phyloP scores from a whole-genome alignment of 768 basidiomycete genomes.

The Asterophora parasitica region DNA sequence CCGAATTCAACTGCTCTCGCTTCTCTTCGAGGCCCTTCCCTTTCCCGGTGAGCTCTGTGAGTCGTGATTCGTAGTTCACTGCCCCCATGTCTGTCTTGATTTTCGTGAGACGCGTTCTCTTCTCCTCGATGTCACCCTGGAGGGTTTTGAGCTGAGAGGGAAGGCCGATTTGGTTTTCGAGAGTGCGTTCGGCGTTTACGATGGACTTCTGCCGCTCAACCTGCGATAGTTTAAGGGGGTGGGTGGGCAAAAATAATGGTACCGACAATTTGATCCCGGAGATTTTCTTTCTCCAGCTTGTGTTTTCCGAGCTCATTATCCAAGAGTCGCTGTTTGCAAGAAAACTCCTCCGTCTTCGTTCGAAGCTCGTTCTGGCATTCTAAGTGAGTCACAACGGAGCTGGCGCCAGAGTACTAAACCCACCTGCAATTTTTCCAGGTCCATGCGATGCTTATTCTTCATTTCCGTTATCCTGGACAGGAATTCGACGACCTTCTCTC shows the following conservation, averaged over 20 bases:
- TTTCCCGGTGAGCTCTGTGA: slow-evolving; percentile 49
- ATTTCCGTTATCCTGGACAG: slow-evolving; percentile 58
- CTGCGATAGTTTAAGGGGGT: slow-evolving; percentile 24
- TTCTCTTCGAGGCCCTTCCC: slow-evolving; percentile 61
- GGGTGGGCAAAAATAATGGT: not conserved
- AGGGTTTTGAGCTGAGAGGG: slow-evolving; percentile 50
- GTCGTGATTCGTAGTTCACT: slow-evolving; percentile 60
- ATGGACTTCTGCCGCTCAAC: slow-evolving; percentile 49
- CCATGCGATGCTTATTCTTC: slow-evolving; percentile 54
- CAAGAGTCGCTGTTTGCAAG: slow-evolving; percentile 50
- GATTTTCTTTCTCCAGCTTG: slow-evolving; percentile 46
- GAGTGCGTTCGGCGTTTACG: slow-evolving; percentile 42
- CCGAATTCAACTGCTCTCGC: slow-evolving; percentile 64
- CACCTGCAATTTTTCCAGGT: slow-evolving; percentile 69
- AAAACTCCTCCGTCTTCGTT: slow-evolving; percentile 60
- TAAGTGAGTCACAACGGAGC: not conserved
- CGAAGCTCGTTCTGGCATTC: slow-evolving; percentile 45
- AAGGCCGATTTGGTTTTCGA: slow-evolving; percentile 54
- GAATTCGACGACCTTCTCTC: slow-evolving; percentile 72
- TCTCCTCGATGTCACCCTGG: slow-evolving; percentile 65
- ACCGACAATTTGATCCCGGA: slow-evolving; percentile 58
- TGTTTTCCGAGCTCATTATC: slow-evolving; percentile 49
- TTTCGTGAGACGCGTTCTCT: slow-evolving; percentile 54
- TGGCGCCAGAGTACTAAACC: not conserved
- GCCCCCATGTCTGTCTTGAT: slow-evolving; percentile 52